These are phyloP conservation scores for Flaveria ramosissima DNA, from an alignment of 129 eudicot species.

Conservation along the genomic window DNA sequence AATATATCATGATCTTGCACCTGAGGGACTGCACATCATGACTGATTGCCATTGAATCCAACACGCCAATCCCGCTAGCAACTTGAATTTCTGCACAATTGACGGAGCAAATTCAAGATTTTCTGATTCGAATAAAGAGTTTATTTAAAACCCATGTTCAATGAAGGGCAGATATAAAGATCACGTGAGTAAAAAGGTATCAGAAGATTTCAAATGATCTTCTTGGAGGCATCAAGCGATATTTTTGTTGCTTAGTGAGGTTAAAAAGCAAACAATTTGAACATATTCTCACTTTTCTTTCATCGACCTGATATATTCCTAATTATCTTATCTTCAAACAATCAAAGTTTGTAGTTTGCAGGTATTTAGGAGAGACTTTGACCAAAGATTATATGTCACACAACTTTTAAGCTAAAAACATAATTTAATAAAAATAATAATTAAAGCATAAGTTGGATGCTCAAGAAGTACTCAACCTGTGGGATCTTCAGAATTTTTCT, in stretches of 20 bases:
- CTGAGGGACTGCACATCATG: conserved; percentile 46
- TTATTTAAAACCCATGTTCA: conserved; percentile 17
- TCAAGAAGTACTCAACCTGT: conserved; percentile 48
- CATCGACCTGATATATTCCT: conserved; percentile 45
- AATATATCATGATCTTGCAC: conserved; percentile 27
- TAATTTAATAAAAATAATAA: not conserved
- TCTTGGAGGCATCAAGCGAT: conserved; percentile 27
- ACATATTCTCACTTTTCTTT: conserved; percentile 44
- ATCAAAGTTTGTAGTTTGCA: conserved; percentile 30
- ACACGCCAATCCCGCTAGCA: conserved; percentile 30
- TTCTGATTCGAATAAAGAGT: not conserved
- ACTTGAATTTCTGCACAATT: conserved; percentile 39
- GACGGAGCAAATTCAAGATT: conserved; percentile 18
- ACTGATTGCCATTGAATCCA: conserved; percentile 43
- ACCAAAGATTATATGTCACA: conserved; percentile 31
- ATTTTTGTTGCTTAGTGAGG: conserved; percentile 30
- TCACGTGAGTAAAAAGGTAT: conserved; percentile 16
- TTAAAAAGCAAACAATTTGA: conserved; percentile 36
- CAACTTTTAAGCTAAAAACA: conserved; percentile 21
- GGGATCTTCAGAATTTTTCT: conserved; percentile 45
- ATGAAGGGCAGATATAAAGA: conserved; percentile 15
- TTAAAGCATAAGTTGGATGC: conserved; percentile 30
- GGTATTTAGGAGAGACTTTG: conserved; percentile 35
- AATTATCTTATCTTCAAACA: conserved; percentile 38
- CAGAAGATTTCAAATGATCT: conserved; percentile 5